Conservation (phyloP, 2,329 filamentous ascomycete species). For the Sordariomycetes sp. region DNA sequence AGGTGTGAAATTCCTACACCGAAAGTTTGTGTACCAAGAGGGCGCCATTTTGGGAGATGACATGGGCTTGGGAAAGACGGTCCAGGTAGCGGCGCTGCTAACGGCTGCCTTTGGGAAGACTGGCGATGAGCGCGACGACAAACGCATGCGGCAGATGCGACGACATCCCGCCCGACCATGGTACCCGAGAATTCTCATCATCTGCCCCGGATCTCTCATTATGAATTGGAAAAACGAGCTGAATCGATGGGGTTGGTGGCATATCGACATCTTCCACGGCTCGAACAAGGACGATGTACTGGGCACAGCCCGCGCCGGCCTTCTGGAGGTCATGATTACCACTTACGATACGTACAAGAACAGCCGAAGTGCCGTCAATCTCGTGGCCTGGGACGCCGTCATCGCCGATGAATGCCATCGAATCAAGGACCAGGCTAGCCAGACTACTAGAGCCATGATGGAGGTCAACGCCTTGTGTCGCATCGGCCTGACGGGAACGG, state of each 20-base stretch:
- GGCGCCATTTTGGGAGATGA: conserved; percentile 91
- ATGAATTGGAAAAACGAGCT: conserved; percentile 88
- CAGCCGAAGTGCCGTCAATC: conserved; percentile 64
- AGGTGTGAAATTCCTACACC: conserved; percentile 77
- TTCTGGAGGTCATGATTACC: conserved; percentile 85
- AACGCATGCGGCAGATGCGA: conserved; percentile 81
- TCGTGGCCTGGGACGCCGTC: conserved; percentile 85
- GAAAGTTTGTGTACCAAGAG: conserved; percentile 82
- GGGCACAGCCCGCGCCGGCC: conserved; percentile 62
- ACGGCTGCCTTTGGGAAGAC: conserved; percentile 91
- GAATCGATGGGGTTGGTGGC: conserved; percentile 92
- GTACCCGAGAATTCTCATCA: conserved; percentile 71
- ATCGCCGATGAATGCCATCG: conserved; percentile 90
- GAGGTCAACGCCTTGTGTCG: conserved; percentile 85
- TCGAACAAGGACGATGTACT: conserved; percentile 57
- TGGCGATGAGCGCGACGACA: conserved; percentile 74
- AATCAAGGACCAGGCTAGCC: conserved; percentile 71
- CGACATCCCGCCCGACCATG: conserved; percentile 51
- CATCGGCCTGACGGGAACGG: conserved; percentile 88
- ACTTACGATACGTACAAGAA: conserved; percentile 89
- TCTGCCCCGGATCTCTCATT: conserved; percentile 83
- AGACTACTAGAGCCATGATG: conserved; percentile 79
- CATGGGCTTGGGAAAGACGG: conserved; percentile 95
- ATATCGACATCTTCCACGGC: conserved; percentile 75
- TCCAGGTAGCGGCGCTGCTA: conserved; percentile 89